Evolutionary conservation across 2,329 filamentous ascomycete genomes (phyloP), one percentile per base, ranked within the genome.

Genomic region (Alternaria gaisen): DNA sequence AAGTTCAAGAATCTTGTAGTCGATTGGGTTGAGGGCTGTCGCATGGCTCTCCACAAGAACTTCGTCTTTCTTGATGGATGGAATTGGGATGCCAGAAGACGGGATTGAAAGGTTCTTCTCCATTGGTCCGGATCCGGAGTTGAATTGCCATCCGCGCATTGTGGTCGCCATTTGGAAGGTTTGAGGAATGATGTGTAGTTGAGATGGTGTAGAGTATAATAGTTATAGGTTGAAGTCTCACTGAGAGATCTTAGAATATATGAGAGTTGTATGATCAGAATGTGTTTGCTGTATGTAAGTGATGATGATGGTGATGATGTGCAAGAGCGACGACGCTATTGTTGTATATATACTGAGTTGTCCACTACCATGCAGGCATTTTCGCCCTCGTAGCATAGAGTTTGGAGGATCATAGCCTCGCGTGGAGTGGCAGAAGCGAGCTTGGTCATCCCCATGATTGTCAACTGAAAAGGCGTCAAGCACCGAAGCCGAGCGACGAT

Each of bases 1-100:
- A 47, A 83, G 75, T 68, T 88, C 86, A 20, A 84, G 80, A 1
- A 85, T 63, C 72, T 90, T 90, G 81, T 87, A 85, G 80, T 90
- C 88, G 20, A 85, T 84, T 0, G 86, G 86, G 73, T 89, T 90
- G 63, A 89, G 70, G 32, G 82, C 76, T 18, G 80, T 79, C 53
- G 80, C 75, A 55, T 83, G 72, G 12, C 88, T 83, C 60, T 83
- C 76, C 46, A 89, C 76, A 18, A 89, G 80, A 18, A 87, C 71
- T 61, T 85, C 80, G 36, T 80, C 69, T 32, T 70, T 74, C 58
- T 66, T 78, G 51, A 68, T 73, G 16, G 69, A 60, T 4, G 77
- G 66, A n/a, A 74, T 65, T 1, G 84, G 83, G 8, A 81, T 62
- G 2, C 82, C 72, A 6, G 82, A 80, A 11, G 75, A 63, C n/a